phyloP scores from a whole-genome alignment of 176 grass and related monocot species.

The Oryza rufipogon region DNA sequence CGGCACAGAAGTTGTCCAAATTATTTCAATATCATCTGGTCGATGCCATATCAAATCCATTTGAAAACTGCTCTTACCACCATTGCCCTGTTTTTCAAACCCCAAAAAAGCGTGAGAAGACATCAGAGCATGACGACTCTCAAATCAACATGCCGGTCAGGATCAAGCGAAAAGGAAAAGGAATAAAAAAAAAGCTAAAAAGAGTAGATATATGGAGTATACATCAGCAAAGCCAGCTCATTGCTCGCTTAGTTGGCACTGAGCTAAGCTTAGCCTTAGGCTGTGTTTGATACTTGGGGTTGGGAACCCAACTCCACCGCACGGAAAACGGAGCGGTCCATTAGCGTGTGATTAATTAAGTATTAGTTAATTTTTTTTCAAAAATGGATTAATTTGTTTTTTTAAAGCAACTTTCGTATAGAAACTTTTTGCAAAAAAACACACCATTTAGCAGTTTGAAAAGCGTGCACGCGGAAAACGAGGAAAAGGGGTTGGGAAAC shows the following conservation, averaged over 20 bases:
- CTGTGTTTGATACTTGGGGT: no score
- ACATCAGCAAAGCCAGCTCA: neutral
- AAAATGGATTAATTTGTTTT: no score
- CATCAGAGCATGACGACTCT: neutral
- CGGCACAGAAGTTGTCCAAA: neutral
- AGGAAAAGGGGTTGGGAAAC: no score
- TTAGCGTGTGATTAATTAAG: no score
- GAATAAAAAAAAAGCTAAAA: neutral
- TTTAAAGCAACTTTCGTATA: no score
- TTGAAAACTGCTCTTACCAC: neutral
- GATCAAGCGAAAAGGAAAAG: neutral
- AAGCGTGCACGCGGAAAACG: no score
- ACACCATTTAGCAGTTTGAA: no score
- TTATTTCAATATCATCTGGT: neutral
- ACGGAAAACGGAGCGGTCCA: no score
- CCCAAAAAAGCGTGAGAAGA: neutral
- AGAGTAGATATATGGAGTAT: neutral
- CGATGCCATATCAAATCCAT: neutral
- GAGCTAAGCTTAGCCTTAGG: slow-evolving; percentile 9
- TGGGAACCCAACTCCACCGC: no score
- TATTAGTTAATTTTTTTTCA: no score
- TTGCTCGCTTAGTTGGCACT: neutral
- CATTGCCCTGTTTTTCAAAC: neutral
- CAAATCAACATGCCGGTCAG: neutral
- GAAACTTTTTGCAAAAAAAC: no score